Evolutionary conservation across 768 basidiomycete genomes (phyloP).

Genomic region (Calocybe gangraenosa): DNA sequence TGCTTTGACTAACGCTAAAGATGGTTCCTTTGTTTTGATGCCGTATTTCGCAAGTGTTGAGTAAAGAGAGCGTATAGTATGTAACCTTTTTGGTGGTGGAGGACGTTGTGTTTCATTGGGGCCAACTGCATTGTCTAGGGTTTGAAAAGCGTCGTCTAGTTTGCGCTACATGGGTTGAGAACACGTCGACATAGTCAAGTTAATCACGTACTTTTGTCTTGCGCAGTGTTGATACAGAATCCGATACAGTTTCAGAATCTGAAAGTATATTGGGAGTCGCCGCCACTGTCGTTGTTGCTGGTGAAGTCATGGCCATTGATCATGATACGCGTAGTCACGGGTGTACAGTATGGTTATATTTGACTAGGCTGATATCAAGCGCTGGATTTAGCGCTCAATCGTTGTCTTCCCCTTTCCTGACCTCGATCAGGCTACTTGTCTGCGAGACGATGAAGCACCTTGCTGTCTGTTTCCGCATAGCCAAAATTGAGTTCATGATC

Average conservation of each 20-base stretch:
- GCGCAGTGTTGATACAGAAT: slow-evolving; percentile 3
- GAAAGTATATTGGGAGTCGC: slow-evolving; percentile 2
- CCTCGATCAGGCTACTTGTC: too few relatives aligned
- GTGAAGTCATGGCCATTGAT: slow-evolving; percentile 5
- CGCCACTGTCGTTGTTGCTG: slow-evolving; percentile 1
- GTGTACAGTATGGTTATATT: not conserved
- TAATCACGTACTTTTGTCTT: slow-evolving; percentile 14
- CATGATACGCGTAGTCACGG: not conserved
- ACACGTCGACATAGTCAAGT: not conserved
- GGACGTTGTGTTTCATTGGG: slow-evolving; percentile 29
- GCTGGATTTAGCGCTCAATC: too few relatives aligned
- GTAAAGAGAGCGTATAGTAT: slow-evolving; percentile 60
- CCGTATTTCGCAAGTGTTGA: slow-evolving; percentile 79
- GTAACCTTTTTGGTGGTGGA: slow-evolving; percentile 50
- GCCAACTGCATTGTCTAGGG: slow-evolving; percentile 60
- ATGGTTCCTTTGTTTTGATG: slow-evolving; percentile 48
- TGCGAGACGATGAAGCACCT: too few relatives aligned
- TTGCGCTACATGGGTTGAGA: slow-evolving; percentile 49
- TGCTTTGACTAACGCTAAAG: slow-evolving; percentile 19
- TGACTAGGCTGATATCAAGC: slow-evolving; percentile 5
- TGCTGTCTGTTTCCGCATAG: too few relatives aligned
- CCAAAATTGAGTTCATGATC: too few relatives aligned
- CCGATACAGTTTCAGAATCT: slow-evolving; percentile 2
- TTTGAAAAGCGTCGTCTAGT: slow-evolving; percentile 75
- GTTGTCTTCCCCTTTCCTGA: too few relatives aligned